phyloP scores from a whole-genome alignment of 768 basidiomycete genomes.

The Termitomyces bulborhizus region DNA sequence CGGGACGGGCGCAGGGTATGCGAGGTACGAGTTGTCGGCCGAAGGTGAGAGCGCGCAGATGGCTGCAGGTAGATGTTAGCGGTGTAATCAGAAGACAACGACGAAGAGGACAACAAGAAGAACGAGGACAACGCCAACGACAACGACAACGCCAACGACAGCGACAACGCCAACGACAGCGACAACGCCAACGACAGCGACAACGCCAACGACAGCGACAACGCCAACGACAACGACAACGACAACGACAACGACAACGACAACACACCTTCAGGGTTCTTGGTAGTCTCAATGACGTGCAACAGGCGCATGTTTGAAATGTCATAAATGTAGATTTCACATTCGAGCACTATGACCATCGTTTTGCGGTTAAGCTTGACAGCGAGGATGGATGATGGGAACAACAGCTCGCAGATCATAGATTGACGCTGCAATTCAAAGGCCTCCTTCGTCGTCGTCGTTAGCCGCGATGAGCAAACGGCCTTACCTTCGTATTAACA shows the following conservation, averaged over 20 bases:
- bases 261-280: conserved; percentile 84
- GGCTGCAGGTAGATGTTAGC: conserved; percentile 37
- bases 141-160: too few relatives aligned
- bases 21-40: conserved; percentile 89
- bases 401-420: conserved; percentile 47
- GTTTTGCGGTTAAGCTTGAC: conserved; percentile 98
- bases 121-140: too few relatives aligned
- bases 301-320: conserved; percentile 97
- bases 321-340: conserved; percentile 99
- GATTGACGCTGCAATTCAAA: too few relatives aligned
- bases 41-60: conserved; percentile 94
- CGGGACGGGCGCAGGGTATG: conserved; percentile 92
- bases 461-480: background rate
- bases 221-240: too few relatives aligned
- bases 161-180: background rate
- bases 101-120: too few relatives aligned
- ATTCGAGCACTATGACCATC: conserved; percentile 91
- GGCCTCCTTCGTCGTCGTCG: too few relatives aligned
- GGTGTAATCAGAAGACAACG: too few relatives aligned
- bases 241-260: background rate
- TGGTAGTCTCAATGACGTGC: conserved; percentile 95
- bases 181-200: background rate
- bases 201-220: conserved; percentile 3
- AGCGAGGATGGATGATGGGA: conserved; percentile 94
- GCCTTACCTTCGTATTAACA: conserved; percentile 88